Evolutionary conservation across 768 basidiomycete species (phyloP), one percentile per base, ranked within the genome.

Genomic region (Pleurotus djamor): DNA sequence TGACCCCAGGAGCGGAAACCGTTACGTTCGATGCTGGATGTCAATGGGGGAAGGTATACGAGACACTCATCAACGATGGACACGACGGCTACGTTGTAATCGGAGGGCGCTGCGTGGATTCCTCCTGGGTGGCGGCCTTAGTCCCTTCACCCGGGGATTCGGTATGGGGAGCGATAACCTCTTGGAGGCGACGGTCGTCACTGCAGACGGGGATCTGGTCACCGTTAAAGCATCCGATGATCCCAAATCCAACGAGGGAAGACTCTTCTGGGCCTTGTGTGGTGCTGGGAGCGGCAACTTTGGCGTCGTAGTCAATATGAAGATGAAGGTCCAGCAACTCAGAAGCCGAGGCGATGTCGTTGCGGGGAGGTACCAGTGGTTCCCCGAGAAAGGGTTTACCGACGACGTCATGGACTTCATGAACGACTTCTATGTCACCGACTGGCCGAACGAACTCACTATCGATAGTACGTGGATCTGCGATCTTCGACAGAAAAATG

Each of bases 141-240:
- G 62, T 28, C 62, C 62, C 16, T 63, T 63, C 60, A 60, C 56
- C 16, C 59, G 62, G 17, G 58, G 50, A 54, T 60, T 63, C 44
- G 62, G 62, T 33, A 63, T 63, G 55, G 62, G 62, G 52, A 63
- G 62, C 57, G 62, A 61, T 57, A 63, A 59, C 10, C n/a, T 63
- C 14, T 52, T 60, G 35, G 55, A 60, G 33, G 57, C 59, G 37
- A 33, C 33, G 5, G 45, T 63, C 33, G 57, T 63, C 10, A 63
- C 59, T 32, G 62, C 62, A 34, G 59, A 63, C 13, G 60, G 56
- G n/a, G 51, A 60, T 34, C 52, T 60, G 16, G 17, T 60, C 50
- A 63, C 60, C 45, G 62, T 63, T 49, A 63, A 60, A 43, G 62
- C 60, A 36, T 58, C 60, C 33, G 62, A 63, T 34, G 49, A 44